Evolutionary conservation across 306 rosid species (phyloP).

Genomic region (Lathyrus sativus): DNA sequence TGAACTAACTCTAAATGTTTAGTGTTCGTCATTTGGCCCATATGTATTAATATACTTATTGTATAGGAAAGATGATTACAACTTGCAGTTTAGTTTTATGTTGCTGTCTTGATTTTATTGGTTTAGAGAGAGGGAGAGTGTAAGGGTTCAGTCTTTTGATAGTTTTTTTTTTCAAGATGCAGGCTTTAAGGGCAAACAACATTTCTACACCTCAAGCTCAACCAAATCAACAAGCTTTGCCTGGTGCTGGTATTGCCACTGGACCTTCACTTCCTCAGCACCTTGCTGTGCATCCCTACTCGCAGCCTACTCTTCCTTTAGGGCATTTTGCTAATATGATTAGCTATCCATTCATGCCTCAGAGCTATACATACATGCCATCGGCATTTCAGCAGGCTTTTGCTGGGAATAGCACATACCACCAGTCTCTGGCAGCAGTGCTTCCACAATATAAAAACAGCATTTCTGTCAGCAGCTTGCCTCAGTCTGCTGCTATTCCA

Average conservation of each 20-base stretch:
- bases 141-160: conserved; percentile 26
- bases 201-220: conserved; percentile 81
- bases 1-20: not conserved
- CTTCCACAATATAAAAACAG: conserved; percentile 96
- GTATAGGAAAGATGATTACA: not conserved
- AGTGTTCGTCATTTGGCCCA: not conserved
- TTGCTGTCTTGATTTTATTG: conserved; percentile 22
- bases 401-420: conserved; percentile 93
- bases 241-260: conserved; percentile 73
- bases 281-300: conserved; percentile 90
- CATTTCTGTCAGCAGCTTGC: conserved; percentile 92
- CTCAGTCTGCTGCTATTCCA: conserved; percentile 85
- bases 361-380: conserved; percentile 96
- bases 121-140: conserved; percentile 15
- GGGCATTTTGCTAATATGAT: conserved; percentile 95
- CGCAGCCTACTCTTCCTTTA: conserved; percentile 88
- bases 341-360: conserved; percentile 95
- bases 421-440: conserved; percentile 89
- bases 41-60: not conserved
- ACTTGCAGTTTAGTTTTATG: conserved; percentile 4
- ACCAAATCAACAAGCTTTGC: conserved; percentile 64
- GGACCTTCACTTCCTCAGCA: conserved; percentile 96
- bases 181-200: conserved; percentile 78
- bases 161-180: conserved; percentile 30
- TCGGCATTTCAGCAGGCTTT: conserved; percentile 95